Evolutionary conservation across 2,329 filamentous ascomycete genomes (phyloP).

Genomic region (Bipolaris sorokiniana): DNA sequence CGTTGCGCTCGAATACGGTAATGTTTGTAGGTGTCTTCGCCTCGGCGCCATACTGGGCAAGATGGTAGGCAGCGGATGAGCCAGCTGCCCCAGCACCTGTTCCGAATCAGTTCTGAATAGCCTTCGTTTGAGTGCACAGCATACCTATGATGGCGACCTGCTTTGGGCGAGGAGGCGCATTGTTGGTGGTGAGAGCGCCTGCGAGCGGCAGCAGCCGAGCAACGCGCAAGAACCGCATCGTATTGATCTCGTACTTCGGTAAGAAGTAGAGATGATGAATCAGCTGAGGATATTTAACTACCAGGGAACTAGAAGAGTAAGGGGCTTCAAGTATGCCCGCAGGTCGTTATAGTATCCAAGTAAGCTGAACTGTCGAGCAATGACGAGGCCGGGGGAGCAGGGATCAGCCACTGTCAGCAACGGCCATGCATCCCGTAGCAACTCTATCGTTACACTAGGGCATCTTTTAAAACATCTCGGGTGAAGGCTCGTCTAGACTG

Average conservation of each 20-base stretch:
- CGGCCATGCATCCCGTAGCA: not conserved
- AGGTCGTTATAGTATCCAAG: constrained; percentile 12
- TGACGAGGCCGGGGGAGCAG: constrained; percentile 8
- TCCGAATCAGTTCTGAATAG: constrained; percentile 10
- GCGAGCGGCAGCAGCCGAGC: constrained; percentile 26
- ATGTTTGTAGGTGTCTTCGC: constrained; percentile 72
- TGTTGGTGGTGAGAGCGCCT: constrained; percentile 23
- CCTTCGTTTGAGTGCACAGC: too few relatives aligned
- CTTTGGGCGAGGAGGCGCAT: constrained; percentile 30
- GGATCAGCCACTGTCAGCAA: constrained; percentile 7
- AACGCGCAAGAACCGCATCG: constrained; percentile 22
- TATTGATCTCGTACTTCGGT: constrained; percentile 5
- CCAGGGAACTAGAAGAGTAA: constrained; percentile 1
- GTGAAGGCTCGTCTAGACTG: too few relatives aligned
- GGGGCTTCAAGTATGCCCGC: constrained; percentile 3
- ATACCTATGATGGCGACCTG: constrained; percentile 50
- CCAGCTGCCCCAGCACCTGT: constrained; percentile 88
- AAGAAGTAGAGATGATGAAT: not conserved
- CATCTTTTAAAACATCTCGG: not conserved
- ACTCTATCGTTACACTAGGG: not conserved
- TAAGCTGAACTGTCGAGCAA: constrained; percentile 3
- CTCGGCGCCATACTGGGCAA: constrained; percentile 72
- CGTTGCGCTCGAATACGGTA: constrained; percentile 82
- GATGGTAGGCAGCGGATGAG: constrained; percentile 82
- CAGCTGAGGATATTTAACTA: not conserved